Evolutionary conservation across 805 yeast species (phyloP), one percentile per base, ranked within the genome.

Genomic region (Metschnikowia kunwiensis): DNA sequence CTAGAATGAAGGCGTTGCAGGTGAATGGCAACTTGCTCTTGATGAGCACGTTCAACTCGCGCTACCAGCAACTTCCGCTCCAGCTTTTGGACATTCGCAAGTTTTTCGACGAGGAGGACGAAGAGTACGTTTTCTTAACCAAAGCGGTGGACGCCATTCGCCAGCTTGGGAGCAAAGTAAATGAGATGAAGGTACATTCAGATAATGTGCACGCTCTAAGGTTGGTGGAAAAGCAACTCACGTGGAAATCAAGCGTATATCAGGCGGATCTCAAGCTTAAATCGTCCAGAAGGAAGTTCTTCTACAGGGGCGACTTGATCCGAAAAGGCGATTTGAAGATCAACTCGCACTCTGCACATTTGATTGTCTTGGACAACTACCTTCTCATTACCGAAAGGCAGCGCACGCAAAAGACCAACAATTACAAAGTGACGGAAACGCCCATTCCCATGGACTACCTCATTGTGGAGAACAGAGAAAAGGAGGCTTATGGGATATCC

Each of bases 281-380:
- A 3, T 78, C 82, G 20, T 65, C 67, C 10, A 72, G 75, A 32
- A 67, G 95, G 46, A 72, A 65, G 44, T 60, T 86, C 17, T 55
- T 81, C 29, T 66, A 65, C 44, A 63, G 80, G 8, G 93, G 88
- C 0, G 73, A 70, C 17, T 71, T 83, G 12, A 49, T 64, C 2
- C 68, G 82, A 37, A 77, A 80, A 40, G 78, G 86, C 10, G 93
- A 82, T 32, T 62, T 78, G 49, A 75, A 79, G 65, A 63, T 79
- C 20, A 81, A 80, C 25, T 69, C 83, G 25, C 61, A 66, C 6
- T 63, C 71, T 0, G 61, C 60, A 30, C 72, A 75, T 45, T 49
- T 83, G 16, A 75, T 85, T 13, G 59, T 86, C 19, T 59, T 86
- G 34, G 95, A 86, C 53, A 84, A 86, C 50, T 84, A 70, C 48